phyloP scores from a whole-genome alignment of 1,284 basidiomycete species.

The Pseudozyma pruni region DNA sequence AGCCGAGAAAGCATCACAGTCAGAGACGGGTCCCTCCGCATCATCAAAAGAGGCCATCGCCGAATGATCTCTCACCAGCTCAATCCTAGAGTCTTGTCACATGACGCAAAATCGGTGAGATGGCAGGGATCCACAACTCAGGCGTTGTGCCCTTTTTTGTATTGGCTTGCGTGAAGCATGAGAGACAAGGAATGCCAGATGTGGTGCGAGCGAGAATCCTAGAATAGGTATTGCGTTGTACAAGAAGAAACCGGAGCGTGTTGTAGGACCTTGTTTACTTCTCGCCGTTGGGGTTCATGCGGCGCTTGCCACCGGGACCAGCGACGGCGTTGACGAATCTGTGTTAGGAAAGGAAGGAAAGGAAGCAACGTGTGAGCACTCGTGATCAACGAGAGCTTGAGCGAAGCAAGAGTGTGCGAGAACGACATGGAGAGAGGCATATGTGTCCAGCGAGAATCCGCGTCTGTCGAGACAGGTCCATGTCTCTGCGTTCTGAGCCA shows the following conservation, averaged over 20 bases:
- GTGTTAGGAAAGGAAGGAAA: not conserved
- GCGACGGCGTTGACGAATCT: slow-evolving; percentile 96
- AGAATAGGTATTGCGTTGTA: slow-evolving; percentile 12
- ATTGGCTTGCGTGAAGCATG: slow-evolving; percentile 6
- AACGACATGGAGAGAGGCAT: slow-evolving; percentile 1
- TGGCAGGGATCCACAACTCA: not conserved
- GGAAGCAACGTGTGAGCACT: slow-evolving; percentile 1
- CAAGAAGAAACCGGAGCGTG: not conserved
- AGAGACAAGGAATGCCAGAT: slow-evolving; percentile 5
- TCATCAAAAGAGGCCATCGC: not conserved
- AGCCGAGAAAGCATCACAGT: not conserved
- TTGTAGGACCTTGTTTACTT: slow-evolving; percentile 45
- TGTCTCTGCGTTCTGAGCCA: too few relatives aligned
- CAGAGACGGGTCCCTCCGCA: not conserved
- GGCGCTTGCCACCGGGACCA: slow-evolving; percentile 90
- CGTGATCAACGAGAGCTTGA: not conserved
- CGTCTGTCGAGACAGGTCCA: too few relatives aligned
- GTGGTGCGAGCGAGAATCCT: slow-evolving; percentile 13
- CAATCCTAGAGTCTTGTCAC: too few relatives aligned
- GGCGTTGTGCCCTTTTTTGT: slow-evolving; percentile 5
- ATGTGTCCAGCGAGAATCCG: too few relatives aligned
- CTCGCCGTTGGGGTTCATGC: slow-evolving; percentile 74
- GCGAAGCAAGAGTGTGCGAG: not conserved
- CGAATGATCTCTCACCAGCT: not conserved
- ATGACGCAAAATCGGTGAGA: too few relatives aligned